Evolutionary conservation across 805 yeast genomes (phyloP).

Genomic region (Candida ortonii): DNA sequence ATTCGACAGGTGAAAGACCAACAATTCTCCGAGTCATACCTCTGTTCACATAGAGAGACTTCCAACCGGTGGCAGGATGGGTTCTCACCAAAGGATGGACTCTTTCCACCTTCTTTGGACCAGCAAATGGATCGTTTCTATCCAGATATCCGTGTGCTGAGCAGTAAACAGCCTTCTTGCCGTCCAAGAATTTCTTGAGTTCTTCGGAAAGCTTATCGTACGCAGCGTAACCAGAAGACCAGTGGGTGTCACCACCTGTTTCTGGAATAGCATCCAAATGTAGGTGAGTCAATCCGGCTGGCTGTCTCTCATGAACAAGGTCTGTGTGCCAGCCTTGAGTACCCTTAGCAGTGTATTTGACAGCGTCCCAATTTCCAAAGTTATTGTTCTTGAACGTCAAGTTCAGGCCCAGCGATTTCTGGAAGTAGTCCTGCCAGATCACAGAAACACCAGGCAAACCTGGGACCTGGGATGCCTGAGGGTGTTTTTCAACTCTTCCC

Average conservation of each 20-base stretch:
- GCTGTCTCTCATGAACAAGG: constrained; percentile 53
- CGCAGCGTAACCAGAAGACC: constrained; percentile 58
- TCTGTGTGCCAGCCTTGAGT: constrained; percentile 50
- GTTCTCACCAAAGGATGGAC: constrained; percentile 62
- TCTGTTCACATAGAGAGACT: constrained; percentile 53
- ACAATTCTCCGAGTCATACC: constrained; percentile 49
- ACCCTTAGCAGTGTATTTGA: constrained; percentile 12
- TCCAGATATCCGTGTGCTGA: constrained; percentile 41
- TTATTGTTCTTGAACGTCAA: constrained; percentile 24
- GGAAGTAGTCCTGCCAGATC: constrained; percentile 40
- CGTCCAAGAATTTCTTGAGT: constrained; percentile 49
- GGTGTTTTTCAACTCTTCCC: constrained; percentile 43
- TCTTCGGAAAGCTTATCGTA: constrained; percentile 54
- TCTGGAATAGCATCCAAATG: constrained; percentile 49
- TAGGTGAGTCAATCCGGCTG: constrained; percentile 55
- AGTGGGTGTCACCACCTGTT: constrained; percentile 56
- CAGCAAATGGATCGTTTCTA: constrained; percentile 42
- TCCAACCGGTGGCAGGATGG: constrained; percentile 65
- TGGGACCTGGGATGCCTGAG: constrained; percentile 35
- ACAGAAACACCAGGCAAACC: constrained; percentile 38
- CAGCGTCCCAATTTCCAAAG: constrained; percentile 20
- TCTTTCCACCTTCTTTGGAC: constrained; percentile 48
- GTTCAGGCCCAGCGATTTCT: constrained; percentile 23
- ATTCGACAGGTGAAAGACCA: constrained; percentile 51
- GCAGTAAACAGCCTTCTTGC: constrained; percentile 44